A percentile compares a stretch with the other conserved stretches of the same genome.
These are phyloP conservation scores for Cladobotryum mycophilum DNA, from an alignment of 2,329 filamentous ascomycete genomes.

Conservation along the genomic window DNA sequence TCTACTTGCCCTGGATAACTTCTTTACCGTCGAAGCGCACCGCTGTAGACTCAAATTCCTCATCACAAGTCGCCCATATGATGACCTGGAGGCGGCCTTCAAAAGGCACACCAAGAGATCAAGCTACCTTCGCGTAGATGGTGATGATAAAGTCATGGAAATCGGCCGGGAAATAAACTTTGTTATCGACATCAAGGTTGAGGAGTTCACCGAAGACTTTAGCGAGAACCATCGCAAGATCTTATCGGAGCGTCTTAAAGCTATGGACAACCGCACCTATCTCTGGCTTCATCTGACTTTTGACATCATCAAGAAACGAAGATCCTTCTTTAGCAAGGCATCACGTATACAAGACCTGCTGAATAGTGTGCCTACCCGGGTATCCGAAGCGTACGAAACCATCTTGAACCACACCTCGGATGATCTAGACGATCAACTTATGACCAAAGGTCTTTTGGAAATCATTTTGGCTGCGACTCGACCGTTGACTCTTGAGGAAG, in stretches of 20 bases:
- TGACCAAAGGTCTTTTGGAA: not conserved
- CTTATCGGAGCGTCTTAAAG: slow-evolving; percentile 22
- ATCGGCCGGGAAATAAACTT: slow-evolving; percentile 27
- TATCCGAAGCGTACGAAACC: slow-evolving; percentile 21
- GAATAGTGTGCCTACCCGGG: slow-evolving; percentile 13
- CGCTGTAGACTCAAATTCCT: slow-evolving; percentile 24
- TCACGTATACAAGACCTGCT: slow-evolving; percentile 10
- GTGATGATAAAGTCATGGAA: slow-evolving; percentile 20
- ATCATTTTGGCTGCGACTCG: slow-evolving; percentile 1
- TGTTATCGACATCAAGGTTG: slow-evolving; percentile 21
- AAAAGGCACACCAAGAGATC: slow-evolving; percentile 3
- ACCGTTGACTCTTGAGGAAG: slow-evolving; percentile 5
- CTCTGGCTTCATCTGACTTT: slow-evolving; percentile 33
- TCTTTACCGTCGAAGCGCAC: slow-evolving; percentile 4
- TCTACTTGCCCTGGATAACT: slow-evolving; percentile 11
- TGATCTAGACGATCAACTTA: not conserved
- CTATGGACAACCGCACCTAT: slow-evolving; percentile 30
- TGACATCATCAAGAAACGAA: slow-evolving; percentile 20
- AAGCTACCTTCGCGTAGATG: slow-evolving; percentile 19
- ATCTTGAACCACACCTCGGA: slow-evolving; percentile 12
- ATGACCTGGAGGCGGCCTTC: slow-evolving; percentile 17
- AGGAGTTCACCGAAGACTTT: slow-evolving; percentile 15
- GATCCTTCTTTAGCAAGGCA: slow-evolving; percentile 10
- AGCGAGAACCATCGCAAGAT: slow-evolving; percentile 8
- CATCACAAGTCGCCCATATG: slow-evolving; percentile 27